A percentile compares a stretch with the other conserved stretches of the same genome.
These are phyloP conservation scores for Chlorella sp. DNA, from an alignment of 139 green algal species.

Conservation along the genomic window DNA sequence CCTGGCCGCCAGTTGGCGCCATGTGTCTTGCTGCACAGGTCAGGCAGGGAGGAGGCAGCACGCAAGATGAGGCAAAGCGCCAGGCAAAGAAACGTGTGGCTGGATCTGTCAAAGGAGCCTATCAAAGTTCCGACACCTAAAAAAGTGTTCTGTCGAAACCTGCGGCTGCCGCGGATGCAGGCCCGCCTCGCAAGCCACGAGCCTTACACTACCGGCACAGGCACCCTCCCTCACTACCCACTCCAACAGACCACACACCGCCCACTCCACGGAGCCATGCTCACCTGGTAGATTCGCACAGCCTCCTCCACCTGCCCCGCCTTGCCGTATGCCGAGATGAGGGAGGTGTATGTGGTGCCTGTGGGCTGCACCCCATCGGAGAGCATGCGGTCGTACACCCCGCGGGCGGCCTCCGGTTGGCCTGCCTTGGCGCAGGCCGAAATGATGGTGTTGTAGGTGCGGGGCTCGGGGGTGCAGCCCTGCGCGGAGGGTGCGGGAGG, in stretches of 20 bases:
- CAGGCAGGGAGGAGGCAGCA: background rate
- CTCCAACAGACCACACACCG: background rate
- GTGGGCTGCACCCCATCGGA: slow-evolving; percentile 71
- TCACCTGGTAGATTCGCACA: slow-evolving; percentile 63
- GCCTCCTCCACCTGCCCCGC: slow-evolving; percentile 60
- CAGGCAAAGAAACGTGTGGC: too few relatives aligned
- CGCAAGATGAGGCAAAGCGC: background rate
- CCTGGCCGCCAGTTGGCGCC: too few relatives aligned
- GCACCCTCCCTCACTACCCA: too few relatives aligned
- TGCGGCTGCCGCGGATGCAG: too few relatives aligned
- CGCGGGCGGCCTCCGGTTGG: slow-evolving; percentile 59
- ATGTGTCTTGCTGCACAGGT: too few relatives aligned
- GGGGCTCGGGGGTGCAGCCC: slow-evolving; percentile 74
- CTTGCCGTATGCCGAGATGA: slow-evolving; percentile 81
- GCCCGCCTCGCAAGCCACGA: background rate
- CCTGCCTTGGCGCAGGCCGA: slow-evolving; percentile 78
- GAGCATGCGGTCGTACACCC: slow-evolving; percentile 65
- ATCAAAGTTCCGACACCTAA: too few relatives aligned
- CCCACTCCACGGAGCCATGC: background rate
- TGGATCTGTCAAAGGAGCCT: too few relatives aligned
- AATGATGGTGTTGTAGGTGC: slow-evolving; percentile 86
- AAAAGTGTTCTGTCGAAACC: too few relatives aligned
- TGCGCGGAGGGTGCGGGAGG: slow-evolving; percentile 36
- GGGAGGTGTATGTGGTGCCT: slow-evolving; percentile 81
- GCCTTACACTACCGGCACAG: too few relatives aligned